Base-by-base conservation (phyloP, 2,329 filamentous ascomycete genomes). In the Diaporthe caulivora region DNA sequence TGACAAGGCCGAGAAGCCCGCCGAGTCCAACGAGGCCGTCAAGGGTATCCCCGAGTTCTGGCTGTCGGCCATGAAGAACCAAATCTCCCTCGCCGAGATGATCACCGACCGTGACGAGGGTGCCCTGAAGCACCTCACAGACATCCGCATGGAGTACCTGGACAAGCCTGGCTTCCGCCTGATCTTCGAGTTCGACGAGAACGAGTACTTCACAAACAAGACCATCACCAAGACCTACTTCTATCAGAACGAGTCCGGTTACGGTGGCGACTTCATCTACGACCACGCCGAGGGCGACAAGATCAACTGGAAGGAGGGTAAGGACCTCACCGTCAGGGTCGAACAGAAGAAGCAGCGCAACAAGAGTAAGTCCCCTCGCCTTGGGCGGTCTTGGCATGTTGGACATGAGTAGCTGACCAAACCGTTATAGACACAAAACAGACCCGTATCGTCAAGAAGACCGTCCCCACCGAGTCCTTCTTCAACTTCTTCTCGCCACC, bases 281-380 rank as follows among this genome's bases (percentile, higher is more conserved):
- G 97, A 99, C 83, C 97, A 99, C 82, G 97, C 97, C 73, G 96
- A 99, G 84, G 97, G 97, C 77, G 94, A 98, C 83, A 97, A 97
- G 89, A 97, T 99, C 80, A 93, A 98, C 79, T 99, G 97, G 97
- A 97, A 97, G 87, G 87, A 92, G 13, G 93, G 93, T 80, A 95
- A 97, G 85, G 97, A 99, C 81, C 88, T 99, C 79, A 99, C 97
- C 58, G 94, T 98, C 77, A 93, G 94, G 78, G 88, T 98, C 75
- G 97, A 99, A 89, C 97, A 95, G 89, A 99, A 99, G 92, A 99
- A 99, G 90, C 97, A 99, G 88, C 92, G 97, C 77, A 99, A 99
- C 88, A 99, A 98, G 92, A 98, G 97, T 99, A 89, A 87, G 88
- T 74, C 18, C 24, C 31, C 34, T 9, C 18, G 21, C 60, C 40